Conservation (phyloP, 345 rosid genomes). For the Salix suchowensis region DNA sequence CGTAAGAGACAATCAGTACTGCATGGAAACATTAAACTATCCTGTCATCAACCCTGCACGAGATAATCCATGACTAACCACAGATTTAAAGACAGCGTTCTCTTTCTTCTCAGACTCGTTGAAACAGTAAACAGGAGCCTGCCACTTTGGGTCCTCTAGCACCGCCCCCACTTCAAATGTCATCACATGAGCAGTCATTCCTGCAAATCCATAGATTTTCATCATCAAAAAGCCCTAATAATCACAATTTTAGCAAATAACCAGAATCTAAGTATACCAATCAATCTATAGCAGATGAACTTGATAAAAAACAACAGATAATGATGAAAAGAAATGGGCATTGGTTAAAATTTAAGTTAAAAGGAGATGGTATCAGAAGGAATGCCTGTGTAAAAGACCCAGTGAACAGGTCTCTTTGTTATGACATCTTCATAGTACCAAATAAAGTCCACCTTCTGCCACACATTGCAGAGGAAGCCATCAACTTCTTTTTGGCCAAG, state of each 20-base stretch:
- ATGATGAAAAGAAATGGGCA: not conserved
- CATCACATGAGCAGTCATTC: constrained; percentile 53
- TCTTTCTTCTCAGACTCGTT: constrained; percentile 12
- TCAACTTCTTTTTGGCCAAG: constrained; percentile 43
- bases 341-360: too few relatives aligned
- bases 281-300: too few relatives aligned
- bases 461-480: constrained; percentile 55
- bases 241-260: too few relatives aligned
- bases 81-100: constrained; percentile 11
- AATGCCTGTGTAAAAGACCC: constrained; percentile 53
- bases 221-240: not conserved
- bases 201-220: constrained; percentile 19
- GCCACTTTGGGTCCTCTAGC: constrained; percentile 57
- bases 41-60: constrained; percentile 13
- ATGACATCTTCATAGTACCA: constrained; percentile 59
- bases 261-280: too few relatives aligned
- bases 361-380: not conserved
- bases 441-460: constrained; percentile 65
- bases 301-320: not conserved
- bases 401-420: constrained; percentile 60
- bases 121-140: constrained; percentile 57
- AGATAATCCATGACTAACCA: not conserved
- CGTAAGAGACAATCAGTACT: not conserved
- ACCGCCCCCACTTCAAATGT: constrained; percentile 61
- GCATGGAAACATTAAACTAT: not conserved